A percentile compares a stretch with the other conserved stretches of the same genome.
phyloP scores from a whole-genome alignment of 768 basidiomycete species.

The Termitomyces sp. region DNA sequence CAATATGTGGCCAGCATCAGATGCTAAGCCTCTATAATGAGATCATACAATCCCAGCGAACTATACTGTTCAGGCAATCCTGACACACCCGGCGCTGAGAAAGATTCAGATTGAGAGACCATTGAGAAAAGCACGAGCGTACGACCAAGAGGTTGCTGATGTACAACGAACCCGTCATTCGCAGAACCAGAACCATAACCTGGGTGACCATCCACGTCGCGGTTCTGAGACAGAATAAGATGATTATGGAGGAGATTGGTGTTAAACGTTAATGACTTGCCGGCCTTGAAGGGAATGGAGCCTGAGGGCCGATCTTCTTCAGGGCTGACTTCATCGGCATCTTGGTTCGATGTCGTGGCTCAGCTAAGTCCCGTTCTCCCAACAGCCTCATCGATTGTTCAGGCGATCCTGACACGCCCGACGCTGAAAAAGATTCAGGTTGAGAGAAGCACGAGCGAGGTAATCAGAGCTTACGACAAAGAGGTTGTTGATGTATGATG shows the following conservation, averaged over 20 bases:
- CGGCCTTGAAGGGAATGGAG: background rate
- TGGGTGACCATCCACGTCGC: background rate
- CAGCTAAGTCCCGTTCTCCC: constrained; percentile 3
- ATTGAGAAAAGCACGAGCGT: background rate
- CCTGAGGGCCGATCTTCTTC: background rate
- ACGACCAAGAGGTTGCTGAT: background rate
- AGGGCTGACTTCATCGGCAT: constrained; percentile 3
- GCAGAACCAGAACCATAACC: background rate
- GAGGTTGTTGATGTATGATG: background rate
- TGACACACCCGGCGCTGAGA: constrained; percentile 1
- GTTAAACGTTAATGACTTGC: background rate
- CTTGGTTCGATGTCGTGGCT: constrained; percentile 11
- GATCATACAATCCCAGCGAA: too few relatives aligned
- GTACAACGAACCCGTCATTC: background rate
- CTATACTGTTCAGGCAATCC: background rate
- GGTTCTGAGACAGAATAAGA: background rate
- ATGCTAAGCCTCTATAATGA: too few relatives aligned
- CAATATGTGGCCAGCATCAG: too few relatives aligned
- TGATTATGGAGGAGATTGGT: background rate
- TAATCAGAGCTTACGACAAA: background rate
- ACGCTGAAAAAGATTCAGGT: background rate
- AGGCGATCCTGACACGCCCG: constrained; percentile 1
- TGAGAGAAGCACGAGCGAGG: background rate
- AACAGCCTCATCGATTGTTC: constrained; percentile 4
- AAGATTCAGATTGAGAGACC: background rate